These are phyloP conservation scores for Amanita rubescens DNA, from an alignment of 768 basidiomycete genomes.

Conservation along the genomic window DNA sequence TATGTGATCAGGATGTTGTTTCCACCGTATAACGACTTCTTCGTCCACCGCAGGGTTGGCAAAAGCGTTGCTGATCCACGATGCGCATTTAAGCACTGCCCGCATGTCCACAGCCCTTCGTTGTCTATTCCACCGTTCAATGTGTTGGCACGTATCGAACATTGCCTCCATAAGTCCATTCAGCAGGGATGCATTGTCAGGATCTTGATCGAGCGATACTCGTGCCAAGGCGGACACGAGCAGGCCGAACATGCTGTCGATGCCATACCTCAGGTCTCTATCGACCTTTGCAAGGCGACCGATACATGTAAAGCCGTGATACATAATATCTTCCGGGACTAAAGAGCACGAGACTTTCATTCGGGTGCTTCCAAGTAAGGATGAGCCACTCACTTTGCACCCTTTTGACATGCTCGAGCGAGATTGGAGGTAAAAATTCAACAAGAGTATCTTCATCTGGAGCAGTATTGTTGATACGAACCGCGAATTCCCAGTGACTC, in stretches of 20 bases:
- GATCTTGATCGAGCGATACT: neutral
- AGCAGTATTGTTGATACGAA: neutral
- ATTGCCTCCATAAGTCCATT: neutral
- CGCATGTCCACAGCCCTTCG: neutral
- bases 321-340: neutral
- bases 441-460: neutral
- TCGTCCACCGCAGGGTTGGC: neutral
- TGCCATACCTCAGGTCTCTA: neutral
- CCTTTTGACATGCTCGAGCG: neutral
- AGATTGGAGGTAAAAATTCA: neutral
- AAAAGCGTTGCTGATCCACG: neutral
- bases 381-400: neutral
- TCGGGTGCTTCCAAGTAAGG: too few species aligned
- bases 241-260: neutral
- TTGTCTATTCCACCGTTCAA: neutral
- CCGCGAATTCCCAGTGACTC: neutral
- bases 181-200: neutral
- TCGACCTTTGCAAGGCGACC: slow-evolving; percentile 1
- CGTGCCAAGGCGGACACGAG: neutral
- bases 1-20: neutral
- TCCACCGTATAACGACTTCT: neutral
- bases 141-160: neutral
- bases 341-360: neutral
- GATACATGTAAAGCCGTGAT: neutral
- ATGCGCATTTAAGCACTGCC: neutral